These are phyloP conservation scores for Harringtonia lauricola DNA, from an alignment of 2,329 filamentous ascomycete species.

Conservation along the genomic window DNA sequence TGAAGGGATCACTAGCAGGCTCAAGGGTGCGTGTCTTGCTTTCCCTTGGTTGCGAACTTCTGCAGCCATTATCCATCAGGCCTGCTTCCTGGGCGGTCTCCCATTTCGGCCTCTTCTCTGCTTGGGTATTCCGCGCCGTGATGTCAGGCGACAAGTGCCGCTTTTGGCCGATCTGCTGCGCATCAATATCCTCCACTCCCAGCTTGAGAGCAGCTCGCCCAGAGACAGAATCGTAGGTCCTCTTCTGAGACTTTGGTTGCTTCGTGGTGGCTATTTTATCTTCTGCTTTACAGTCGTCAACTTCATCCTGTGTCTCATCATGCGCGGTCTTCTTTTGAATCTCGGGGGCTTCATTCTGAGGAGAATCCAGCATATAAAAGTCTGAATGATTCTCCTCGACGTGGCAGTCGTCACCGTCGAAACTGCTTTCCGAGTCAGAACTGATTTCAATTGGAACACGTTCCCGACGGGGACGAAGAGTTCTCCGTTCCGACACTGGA, in stretches of 20 bases:
- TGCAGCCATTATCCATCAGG: neutral
- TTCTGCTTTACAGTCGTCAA: too few relatives aligned
- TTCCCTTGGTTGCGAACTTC: neutral
- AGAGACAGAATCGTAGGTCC: neutral
- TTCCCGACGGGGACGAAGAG: neutral
- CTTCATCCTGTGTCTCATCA: too few relatives aligned
- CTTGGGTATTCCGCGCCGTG: neutral
- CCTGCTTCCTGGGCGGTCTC: too few relatives aligned
- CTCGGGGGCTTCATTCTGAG: too few relatives aligned
- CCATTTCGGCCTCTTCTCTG: neutral
- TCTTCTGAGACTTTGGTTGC: neutral
- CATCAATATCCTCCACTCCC: too few relatives aligned
- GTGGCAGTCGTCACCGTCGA: neutral
- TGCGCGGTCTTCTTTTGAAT: too few relatives aligned
- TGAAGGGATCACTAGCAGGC: slow-evolving; percentile 6
- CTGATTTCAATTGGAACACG: neutral
- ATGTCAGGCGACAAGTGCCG: neutral
- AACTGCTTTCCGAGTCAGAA: neutral
- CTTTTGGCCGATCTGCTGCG: neutral
- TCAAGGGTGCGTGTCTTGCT: neutral
- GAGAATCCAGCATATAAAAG: neutral
- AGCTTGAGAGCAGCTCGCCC: neutral
- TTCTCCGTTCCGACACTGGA: neutral
- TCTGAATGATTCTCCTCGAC: neutral
- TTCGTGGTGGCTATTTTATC: too few relatives aligned